Conservation (phyloP, 1,139 yeast genomes). For the Saccharomycopsis phalli region DNA sequence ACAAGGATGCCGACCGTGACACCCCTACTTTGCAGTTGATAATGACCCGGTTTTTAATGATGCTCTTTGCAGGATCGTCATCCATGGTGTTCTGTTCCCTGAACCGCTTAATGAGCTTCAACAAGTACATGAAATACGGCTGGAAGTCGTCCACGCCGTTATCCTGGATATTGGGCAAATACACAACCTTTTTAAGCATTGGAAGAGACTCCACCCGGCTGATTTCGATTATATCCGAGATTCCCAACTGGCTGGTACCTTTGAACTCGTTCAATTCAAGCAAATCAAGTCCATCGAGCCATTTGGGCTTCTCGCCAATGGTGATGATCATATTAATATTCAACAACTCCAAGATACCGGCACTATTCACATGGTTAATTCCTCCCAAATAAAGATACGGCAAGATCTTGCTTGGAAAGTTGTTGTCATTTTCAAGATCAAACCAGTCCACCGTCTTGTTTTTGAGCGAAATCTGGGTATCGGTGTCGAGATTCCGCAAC, state of each 20-base stretch:
- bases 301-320: constrained; percentile 76
- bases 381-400: constrained; percentile 86
- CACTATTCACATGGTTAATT: constrained; percentile 68
- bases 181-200: constrained; percentile 33
- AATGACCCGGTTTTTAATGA: constrained; percentile 25
- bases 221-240: constrained; percentile 24
- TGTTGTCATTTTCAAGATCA: constrained; percentile 16
- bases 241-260: constrained; percentile 13
- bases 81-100: constrained; percentile 15
- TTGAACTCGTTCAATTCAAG: constrained; percentile 20
- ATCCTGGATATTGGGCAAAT: constrained; percentile 35
- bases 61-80: background rate
- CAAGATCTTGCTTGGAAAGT: constrained; percentile 45
- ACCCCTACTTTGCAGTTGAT: constrained; percentile 93
- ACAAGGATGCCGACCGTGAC: constrained; percentile 80
- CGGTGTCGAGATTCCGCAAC: constrained; percentile 6
- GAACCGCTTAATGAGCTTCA: constrained; percentile 13
- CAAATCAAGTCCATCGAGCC: constrained; percentile 33
- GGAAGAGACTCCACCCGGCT: constrained; percentile 29
- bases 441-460: constrained; percentile 17
- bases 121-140: constrained; percentile 17
- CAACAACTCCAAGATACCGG: constrained; percentile 50
- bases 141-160: constrained; percentile 42
- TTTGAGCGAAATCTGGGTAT: background rate
- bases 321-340: constrained; percentile 74